Evolutionary conservation across 2,329 filamentous ascomycete genomes (phyloP), one percentile per base, ranked within the genome.

Genomic region (Exophiala lecanii-corni): DNA sequence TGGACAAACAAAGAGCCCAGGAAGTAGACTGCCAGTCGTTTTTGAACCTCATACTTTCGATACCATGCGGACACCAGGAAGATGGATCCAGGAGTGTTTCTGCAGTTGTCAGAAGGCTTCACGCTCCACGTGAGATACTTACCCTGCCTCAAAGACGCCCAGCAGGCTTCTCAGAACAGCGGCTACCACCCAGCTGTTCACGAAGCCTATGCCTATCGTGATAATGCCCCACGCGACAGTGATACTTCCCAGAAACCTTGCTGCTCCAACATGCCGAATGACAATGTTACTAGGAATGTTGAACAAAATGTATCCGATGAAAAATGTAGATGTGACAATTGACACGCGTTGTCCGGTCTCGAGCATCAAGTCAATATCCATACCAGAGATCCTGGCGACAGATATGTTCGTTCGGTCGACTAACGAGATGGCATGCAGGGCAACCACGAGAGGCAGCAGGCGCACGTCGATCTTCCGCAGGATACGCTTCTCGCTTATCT

Each of bases 61-160:
- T 54, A 50, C 50, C 50, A 54, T 21, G 42, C 37, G 13, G 31
- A 46, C 3, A 53, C 36, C 6, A 55, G 42, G 25, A 43, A 54
- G n/a, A 49, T 41, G 35, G 36, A 49, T 12, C 50, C 49, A 9
- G 39, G 43, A 15, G 50, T 49, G 35, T 38, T 31, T 28, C 19
- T 47, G 23, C 15, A 13, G n/a, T 9, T 18, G 23, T 33, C 39
- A 35, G 36, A 10, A 16, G 26, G n/a, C 12, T 39, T 30, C 7
- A 39, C 13, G 3, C n/a, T 5, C 13, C 28, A 19, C 17, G 2
- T 10, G 19, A 30, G 18, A 30, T 17, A 21, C 28, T 13, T 39
- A 35, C 18, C 43, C 36, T 32, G 61, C 76, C 59, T 86, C 82
- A 20, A 84, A 71, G 3, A 82, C 49, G 39, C 82, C 82, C 9